Evolutionary conservation across 768 basidiomycete species (phyloP), one percentile per base, ranked within the genome.

Genomic region (Pleurotus pulmonarius): DNA sequence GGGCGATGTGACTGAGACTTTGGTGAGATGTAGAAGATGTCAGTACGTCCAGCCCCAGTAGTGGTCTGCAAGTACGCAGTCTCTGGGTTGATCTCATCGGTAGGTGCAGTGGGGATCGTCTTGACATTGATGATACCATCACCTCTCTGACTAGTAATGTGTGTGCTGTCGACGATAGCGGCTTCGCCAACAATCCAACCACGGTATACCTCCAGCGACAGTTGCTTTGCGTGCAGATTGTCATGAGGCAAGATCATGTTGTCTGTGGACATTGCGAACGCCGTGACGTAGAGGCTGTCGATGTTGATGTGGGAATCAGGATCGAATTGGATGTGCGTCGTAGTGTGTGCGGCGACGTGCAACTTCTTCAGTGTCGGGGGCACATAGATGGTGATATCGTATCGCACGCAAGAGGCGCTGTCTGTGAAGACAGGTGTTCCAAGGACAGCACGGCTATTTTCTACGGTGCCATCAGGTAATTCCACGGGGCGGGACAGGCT

Each of bases 171-270:
- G 16, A 73, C 70, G 60, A 81, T 68, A n/a, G 78, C 66, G 41
- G 76, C 75, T 51, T 81, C 81, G 22, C 85, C 83, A n/a, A 83
- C 81, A 48, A 86, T 76, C 78, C 81, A 86, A 20, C 83, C 85
- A 41, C 77, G 69, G 60, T 66, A 75, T 3, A 81, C 68, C 61
- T 83, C 79, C 26, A 83, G 67, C n/a, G 64, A 57, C 58, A 78
- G 59, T 12, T 68, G 59, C 37, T 73, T 66, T 4, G 81, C 72
- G 20, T 66, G 73, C 47, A 86, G 60, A 55, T 71, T 68, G 26
- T 70, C 62, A 58, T 69, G 68, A 4, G 80, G 74, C 15, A 81
- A 67, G 46, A 85, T 73, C 66, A 86, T 70, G 67, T 79, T 83
- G 44, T 67, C 63, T 20, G 56, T 46, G 60, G 69, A 65, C 56